Evolutionary conservation across 2,329 filamentous ascomycete species (phyloP).

Genomic region (Fusarium bactridioides): DNA sequence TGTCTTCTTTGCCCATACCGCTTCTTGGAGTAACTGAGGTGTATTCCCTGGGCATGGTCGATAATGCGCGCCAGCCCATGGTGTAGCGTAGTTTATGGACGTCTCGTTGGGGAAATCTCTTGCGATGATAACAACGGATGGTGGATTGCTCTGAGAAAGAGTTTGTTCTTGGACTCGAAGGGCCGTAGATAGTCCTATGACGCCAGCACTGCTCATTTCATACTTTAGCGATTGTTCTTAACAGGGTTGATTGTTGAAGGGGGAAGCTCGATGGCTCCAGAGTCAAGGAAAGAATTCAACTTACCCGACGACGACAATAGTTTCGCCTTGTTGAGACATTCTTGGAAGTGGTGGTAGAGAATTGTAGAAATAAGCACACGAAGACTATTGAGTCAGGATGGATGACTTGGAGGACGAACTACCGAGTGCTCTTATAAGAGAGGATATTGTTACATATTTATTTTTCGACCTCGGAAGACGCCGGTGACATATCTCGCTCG

Average conservation of each 20-base stretch:
- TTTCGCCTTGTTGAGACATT: not conserved
- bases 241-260: not conserved
- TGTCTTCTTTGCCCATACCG: not conserved
- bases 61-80: conserved; percentile 6
- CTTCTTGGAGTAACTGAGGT: not conserved
- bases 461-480: not conserved
- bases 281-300: fast-evolving
- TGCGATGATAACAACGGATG: not conserved
- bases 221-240: not conserved
- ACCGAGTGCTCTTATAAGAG: not conserved
- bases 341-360: fast-evolving
- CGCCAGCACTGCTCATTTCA: not conserved
- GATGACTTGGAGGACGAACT: fast-evolving
- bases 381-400: not conserved
- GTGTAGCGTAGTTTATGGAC: conserved; percentile 1
- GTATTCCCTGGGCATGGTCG: not conserved
- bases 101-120: not conserved
- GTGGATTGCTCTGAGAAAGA: not conserved
- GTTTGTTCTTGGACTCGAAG: not conserved
- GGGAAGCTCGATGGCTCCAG: not conserved
- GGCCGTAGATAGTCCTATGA: not conserved
- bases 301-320: not conserved
- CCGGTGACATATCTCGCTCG: not conserved
- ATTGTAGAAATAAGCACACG: too few species aligned
- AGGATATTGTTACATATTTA: not conserved